phyloP scores from a whole-genome alignment of 345 rosid species.

The Zanthoxylum bungeanum region DNA sequence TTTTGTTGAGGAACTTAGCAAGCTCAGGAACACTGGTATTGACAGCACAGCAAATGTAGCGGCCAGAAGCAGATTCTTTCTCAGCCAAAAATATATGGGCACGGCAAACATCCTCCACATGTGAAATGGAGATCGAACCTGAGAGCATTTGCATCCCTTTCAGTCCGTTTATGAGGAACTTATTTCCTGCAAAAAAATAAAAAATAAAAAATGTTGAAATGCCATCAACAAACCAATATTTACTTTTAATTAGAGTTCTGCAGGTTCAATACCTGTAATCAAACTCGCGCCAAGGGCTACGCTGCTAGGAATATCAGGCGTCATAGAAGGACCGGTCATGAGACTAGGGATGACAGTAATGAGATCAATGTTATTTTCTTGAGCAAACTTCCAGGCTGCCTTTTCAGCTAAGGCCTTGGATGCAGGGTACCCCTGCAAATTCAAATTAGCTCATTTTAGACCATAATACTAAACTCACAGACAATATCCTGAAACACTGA shows the following conservation, averaged over 20 bases:
- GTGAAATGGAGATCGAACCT: conserved; percentile 72
- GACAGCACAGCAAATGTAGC: conserved; percentile 62
- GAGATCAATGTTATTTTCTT: conserved; percentile 67
- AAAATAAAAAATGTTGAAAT: conserved; percentile 5
- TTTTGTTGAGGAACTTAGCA: conserved; percentile 52
- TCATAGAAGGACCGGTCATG: conserved; percentile 62
- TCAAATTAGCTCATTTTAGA: neutral
- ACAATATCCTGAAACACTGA: neutral
- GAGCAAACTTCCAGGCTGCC: conserved; percentile 64
- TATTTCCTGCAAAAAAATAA: conserved; percentile 63
- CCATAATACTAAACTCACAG: neutral
- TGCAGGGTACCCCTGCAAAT: conserved; percentile 64
- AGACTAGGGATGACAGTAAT: conserved; percentile 67
- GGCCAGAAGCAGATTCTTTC: conserved; percentile 79
- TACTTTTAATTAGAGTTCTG: too few relatives aligned
- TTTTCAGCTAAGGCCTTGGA: conserved; percentile 81
- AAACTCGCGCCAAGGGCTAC: conserved; percentile 46
- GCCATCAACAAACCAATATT: neutral
- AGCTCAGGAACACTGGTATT: conserved; percentile 69
- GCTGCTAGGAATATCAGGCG: conserved; percentile 59
- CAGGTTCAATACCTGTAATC: conserved; percentile 57
- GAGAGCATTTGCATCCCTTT: conserved; percentile 87
- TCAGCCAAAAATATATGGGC: conserved; percentile 86
- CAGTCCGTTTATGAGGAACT: conserved; percentile 47
- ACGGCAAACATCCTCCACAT: conserved; percentile 75